These are phyloP conservation scores for Moesziomyces sp. DNA, from an alignment of 1,284 basidiomycete species.

Conservation along the genomic window DNA sequence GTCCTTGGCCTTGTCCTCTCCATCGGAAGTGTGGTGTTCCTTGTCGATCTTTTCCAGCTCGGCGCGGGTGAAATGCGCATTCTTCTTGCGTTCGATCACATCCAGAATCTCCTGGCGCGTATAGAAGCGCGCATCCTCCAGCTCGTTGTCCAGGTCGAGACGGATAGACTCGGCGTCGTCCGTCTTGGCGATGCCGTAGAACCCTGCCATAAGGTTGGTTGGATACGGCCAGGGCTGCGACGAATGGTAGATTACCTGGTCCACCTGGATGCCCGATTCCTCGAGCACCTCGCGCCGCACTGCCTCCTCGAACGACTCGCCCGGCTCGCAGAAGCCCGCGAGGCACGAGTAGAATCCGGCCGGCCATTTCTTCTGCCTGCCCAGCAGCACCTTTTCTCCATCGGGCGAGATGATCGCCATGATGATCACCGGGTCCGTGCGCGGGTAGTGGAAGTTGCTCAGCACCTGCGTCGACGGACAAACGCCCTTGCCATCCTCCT, in stretches of 20 bases:
- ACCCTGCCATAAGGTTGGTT: slow-evolving; percentile 87
- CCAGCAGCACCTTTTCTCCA: slow-evolving; percentile 85
- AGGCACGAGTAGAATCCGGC: slow-evolving; percentile 60
- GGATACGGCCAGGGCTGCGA: slow-evolving; percentile 81
- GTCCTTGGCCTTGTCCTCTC: slow-evolving; percentile 64
- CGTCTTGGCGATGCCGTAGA: slow-evolving; percentile 61
- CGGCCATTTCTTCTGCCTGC: slow-evolving; percentile 77
- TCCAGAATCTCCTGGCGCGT: slow-evolving; percentile 78
- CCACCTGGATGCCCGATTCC: slow-evolving; percentile 88
- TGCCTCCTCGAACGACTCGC: slow-evolving; percentile 84
- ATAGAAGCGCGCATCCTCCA: slow-evolving; percentile 93
- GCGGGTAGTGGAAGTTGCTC: slow-evolving; percentile 62
- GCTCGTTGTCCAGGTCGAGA: slow-evolving; percentile 91
- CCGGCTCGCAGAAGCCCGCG: slow-evolving; percentile 64
- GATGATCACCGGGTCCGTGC: slow-evolving; percentile 78
- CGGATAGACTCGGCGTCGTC: slow-evolving; percentile 74
- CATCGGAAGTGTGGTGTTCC: slow-evolving; percentile 41
- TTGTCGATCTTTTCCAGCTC: slow-evolving; percentile 75
- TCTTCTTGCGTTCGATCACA: slow-evolving; percentile 73
- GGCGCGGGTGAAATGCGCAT: slow-evolving; percentile 71
- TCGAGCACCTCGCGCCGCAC: slow-evolving; percentile 93
- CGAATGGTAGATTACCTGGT: slow-evolving; percentile 86
- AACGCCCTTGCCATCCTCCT: slow-evolving; percentile 35
- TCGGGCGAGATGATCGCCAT: slow-evolving; percentile 83
- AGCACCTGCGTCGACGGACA: slow-evolving; percentile 47